Percentiles rank a stretch among this genome's conserved stretches.
These are phyloP conservation scores for Guyanaporus albipodus DNA, from an alignment of 768 basidiomycete species.

Conservation along the genomic window DNA sequence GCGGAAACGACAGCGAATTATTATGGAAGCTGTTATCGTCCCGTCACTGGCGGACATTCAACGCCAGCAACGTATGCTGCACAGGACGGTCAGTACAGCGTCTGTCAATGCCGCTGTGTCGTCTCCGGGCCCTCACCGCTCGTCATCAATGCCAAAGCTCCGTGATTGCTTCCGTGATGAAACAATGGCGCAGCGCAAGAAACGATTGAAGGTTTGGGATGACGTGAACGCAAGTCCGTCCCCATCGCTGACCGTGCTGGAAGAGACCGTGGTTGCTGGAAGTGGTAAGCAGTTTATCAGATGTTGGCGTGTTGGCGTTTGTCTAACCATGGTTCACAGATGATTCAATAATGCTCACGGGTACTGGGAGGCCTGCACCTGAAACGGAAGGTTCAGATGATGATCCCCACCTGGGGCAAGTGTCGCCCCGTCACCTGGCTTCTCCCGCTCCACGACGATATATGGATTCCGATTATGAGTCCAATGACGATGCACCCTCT, in stretches of 20 bases:
- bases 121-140: slow-evolving; percentile 24
- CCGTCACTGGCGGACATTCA: slow-evolving; percentile 34
- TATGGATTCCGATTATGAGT: slow-evolving; percentile 33
- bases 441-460: slow-evolving; percentile 53
- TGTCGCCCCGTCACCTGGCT: slow-evolving; percentile 64
- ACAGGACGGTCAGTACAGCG: slow-evolving; percentile 21
- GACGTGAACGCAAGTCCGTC: slow-evolving; percentile 15
- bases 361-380: not conserved
- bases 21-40: slow-evolving; percentile 52
- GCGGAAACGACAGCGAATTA: slow-evolving; percentile 46
- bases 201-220: slow-evolving; percentile 26
- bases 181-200: slow-evolving; percentile 8
- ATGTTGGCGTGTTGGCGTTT: not conserved
- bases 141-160: slow-evolving; percentile 23
- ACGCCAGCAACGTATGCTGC: slow-evolving; percentile 16
- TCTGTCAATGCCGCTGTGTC: not conserved
- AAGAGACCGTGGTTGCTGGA: slow-evolving; percentile 32
- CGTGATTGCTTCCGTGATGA: slow-evolving; percentile 15
- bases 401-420: slow-evolving; percentile 58
- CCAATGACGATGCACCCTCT: slow-evolving; percentile 47
- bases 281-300: slow-evolving; percentile 28
- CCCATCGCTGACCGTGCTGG: slow-evolving; percentile 16
- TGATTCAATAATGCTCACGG: slow-evolving; percentile 43
- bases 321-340: slow-evolving; percentile 30
- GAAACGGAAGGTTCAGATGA: slow-evolving; percentile 52